A percentile compares a stretch with the other conserved stretches of the same genome.
Evolutionary conservation across 2,329 filamentous ascomycete species (phyloP).

Genomic region (Aspergillus felis): DNA sequence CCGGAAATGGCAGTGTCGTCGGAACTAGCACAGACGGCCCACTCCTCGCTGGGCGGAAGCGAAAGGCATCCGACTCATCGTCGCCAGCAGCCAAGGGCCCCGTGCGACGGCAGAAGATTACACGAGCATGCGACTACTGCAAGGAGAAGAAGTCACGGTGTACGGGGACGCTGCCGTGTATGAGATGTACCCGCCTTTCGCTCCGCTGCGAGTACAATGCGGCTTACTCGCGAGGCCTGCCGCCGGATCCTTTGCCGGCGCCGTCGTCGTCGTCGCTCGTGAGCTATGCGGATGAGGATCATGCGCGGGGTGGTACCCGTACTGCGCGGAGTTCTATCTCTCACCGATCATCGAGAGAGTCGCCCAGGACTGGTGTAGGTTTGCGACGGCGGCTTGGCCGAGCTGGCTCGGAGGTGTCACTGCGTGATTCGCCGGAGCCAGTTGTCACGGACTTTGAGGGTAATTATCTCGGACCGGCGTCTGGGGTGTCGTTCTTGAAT

Average conservation of each 20-base stretch:
- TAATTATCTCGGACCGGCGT: slow-evolving; percentile 54
- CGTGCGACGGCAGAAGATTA: slow-evolving; percentile 32
- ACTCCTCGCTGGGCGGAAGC: slow-evolving; percentile 20
- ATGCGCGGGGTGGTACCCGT: background rate
- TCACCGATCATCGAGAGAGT: slow-evolving; percentile 5
- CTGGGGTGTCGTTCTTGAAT: slow-evolving; percentile 55
- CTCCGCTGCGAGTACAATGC: slow-evolving; percentile 35
- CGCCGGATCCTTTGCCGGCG: slow-evolving; percentile 29
- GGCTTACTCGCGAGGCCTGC: slow-evolving; percentile 34
- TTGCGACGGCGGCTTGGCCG: slow-evolving; percentile 2
- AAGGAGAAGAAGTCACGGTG: slow-evolving; percentile 38
- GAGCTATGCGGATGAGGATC: slow-evolving; percentile 7
- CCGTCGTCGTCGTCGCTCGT: slow-evolving; percentile 7
- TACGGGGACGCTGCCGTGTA: slow-evolving; percentile 35
- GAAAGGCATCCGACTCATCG: slow-evolving; percentile 24
- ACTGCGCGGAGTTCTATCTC: slow-evolving; percentile 1
- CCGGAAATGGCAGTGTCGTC: slow-evolving; percentile 2
- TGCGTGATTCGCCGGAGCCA: slow-evolving; percentile 43
- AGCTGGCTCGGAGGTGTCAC: slow-evolving; percentile 14
- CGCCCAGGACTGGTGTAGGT: background rate
- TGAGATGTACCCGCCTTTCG: slow-evolving; percentile 30
- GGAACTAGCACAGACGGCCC: background rate
- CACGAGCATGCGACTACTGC: slow-evolving; percentile 37
- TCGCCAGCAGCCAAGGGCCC: slow-evolving; percentile 16
- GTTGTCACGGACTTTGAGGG: slow-evolving; percentile 50